phyloP scores from a whole-genome alignment of 257 asterid genomes.

The Orobanche coerulescens region DNA sequence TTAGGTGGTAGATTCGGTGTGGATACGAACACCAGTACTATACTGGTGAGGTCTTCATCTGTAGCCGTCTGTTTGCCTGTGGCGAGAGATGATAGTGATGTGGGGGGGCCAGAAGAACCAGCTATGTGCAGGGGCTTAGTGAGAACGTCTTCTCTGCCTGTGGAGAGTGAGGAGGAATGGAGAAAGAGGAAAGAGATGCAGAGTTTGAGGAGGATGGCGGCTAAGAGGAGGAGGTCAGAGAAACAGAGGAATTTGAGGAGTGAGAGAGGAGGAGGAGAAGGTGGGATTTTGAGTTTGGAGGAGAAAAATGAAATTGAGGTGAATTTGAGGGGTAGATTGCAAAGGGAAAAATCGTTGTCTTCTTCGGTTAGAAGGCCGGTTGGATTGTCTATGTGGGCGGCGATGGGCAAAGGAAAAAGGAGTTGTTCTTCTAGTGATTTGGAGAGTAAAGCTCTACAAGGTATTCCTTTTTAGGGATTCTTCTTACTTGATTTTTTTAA shows the following conservation, averaged over 20 bases:
- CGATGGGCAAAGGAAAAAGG: conserved; percentile 44
- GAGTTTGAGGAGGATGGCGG: conserved; percentile 85
- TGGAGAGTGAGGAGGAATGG: conserved; percentile 88
- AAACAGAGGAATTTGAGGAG: conserved; percentile 53
- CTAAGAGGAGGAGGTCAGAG: conserved; percentile 84
- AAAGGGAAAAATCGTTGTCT: conserved; percentile 40
- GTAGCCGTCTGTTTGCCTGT: conserved; percentile 64
- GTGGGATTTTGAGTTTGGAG: conserved; percentile 34
- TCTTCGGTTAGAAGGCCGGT: conserved; percentile 30
- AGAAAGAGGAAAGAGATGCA: conserved; percentile 90
- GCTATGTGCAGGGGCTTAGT: too few relatives aligned
- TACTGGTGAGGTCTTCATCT: conserved; percentile 61
- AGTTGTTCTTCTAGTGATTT: conserved; percentile 29
- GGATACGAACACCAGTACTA: conserved; percentile 44
- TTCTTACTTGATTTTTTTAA: too few relatives aligned
- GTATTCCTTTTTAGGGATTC: conserved; percentile 29
- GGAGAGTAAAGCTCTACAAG: conserved; percentile 63
- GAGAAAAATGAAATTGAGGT: conserved; percentile 58
- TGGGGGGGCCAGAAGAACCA: too few relatives aligned
- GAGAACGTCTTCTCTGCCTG: conserved; percentile 83
- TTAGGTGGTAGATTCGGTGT: conserved; percentile 92
- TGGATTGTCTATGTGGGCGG: conserved; percentile 29
- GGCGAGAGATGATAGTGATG: conserved; percentile 48
- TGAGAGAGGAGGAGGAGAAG: conserved; percentile 33
- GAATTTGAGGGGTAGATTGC: conserved; percentile 52